Percentiles rank a stretch among this genome's conserved stretches.
Conservation (phyloP, 805 yeast genomes). For the Yamadazyma laniorum region DNA sequence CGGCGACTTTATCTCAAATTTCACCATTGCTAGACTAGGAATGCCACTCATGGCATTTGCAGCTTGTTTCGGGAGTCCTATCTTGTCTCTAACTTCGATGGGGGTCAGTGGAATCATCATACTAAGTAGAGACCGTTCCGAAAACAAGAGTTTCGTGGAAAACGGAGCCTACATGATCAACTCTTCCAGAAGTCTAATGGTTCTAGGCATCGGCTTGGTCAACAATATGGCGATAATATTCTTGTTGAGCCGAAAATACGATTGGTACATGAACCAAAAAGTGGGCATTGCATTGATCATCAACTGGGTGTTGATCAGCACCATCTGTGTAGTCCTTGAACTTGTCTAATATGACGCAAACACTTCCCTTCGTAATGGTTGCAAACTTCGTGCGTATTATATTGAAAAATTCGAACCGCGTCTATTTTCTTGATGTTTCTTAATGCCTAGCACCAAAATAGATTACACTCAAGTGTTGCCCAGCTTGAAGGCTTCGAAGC, state of each 20-base stretch:
- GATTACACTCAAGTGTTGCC: slow-evolving; percentile 2
- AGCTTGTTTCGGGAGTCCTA: slow-evolving; percentile 93
- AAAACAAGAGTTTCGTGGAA: slow-evolving; percentile 2
- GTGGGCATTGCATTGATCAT: slow-evolving; percentile 31
- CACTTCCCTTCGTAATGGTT: too few species aligned
- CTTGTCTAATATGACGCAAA: too few species aligned
- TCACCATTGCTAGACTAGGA: slow-evolving; percentile 77
- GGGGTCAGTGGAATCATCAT: slow-evolving; percentile 65
- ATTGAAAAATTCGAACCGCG: too few species aligned
- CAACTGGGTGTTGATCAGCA: slow-evolving; percentile 30
- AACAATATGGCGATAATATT: slow-evolving; percentile 21
- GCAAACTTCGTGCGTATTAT: too few species aligned
- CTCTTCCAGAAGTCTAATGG: slow-evolving; percentile 18
- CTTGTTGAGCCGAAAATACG: slow-evolving; percentile 19
- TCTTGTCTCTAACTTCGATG: slow-evolving; percentile 75
- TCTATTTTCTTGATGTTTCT: too few species aligned
- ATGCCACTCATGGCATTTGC: slow-evolving; percentile 89
- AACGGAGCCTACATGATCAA: slow-evolving; percentile 10
- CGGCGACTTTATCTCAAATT: slow-evolving; percentile 84
- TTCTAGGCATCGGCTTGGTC: slow-evolving; percentile 21
- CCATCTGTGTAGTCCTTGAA: slow-evolving; percentile 26
- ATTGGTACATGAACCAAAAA: slow-evolving; percentile 34
- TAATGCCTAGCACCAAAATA: slow-evolving; percentile 6
- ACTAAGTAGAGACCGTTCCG: slow-evolving; percentile 6
- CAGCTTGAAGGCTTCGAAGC: background rate